These are phyloP conservation scores for Phytophthora cryptogea DNA, from an alignment of 352 stramenopile genomes.

Conservation along the genomic window DNA sequence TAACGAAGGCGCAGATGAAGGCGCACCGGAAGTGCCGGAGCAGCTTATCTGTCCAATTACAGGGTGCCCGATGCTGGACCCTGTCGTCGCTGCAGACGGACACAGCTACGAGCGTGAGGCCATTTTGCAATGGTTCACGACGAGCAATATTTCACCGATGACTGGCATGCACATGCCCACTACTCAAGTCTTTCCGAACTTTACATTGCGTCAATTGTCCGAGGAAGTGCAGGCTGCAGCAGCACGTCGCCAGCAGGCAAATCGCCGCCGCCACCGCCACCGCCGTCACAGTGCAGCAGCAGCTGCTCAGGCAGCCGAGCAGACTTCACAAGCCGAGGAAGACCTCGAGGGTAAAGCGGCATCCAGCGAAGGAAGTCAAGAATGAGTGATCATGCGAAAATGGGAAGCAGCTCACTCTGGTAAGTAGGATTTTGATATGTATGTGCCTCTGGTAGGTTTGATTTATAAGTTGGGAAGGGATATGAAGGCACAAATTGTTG, in stretches of 20 bases:
- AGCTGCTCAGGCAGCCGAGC: conserved; percentile 10
- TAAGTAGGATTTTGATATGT: conserved; percentile 29
- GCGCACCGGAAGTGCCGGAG: conserved; percentile 43
- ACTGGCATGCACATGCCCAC: conserved; percentile 74
- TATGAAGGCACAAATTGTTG: conserved; percentile 15
- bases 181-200: conserved; percentile 80
- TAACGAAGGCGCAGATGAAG: conserved; percentile 24
- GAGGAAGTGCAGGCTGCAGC: conserved; percentile 56
- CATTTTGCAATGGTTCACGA: conserved; percentile 94
- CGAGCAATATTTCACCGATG: conserved; percentile 78
- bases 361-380: conserved; percentile 30
- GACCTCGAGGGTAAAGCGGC: conserved; percentile 24
- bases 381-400: conserved; percentile 16
- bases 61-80: conserved; percentile 94
- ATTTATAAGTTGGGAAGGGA: conserved; percentile 29
- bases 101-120: conserved; percentile 97
- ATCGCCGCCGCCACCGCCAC: conserved; percentile 8
- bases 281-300: conserved; percentile 15
- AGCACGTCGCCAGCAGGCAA: conserved; percentile 31
- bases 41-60: conserved; percentile 94
- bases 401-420: conserved; percentile 3
- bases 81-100: conserved; percentile 96
- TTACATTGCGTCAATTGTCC: conserved; percentile 68
- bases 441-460: conserved; percentile 24
- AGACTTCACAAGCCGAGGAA: conserved; percentile 9